phyloP scores from a whole-genome alignment of 2,329 filamentous ascomycete genomes.

The Penicillium sp. region DNA sequence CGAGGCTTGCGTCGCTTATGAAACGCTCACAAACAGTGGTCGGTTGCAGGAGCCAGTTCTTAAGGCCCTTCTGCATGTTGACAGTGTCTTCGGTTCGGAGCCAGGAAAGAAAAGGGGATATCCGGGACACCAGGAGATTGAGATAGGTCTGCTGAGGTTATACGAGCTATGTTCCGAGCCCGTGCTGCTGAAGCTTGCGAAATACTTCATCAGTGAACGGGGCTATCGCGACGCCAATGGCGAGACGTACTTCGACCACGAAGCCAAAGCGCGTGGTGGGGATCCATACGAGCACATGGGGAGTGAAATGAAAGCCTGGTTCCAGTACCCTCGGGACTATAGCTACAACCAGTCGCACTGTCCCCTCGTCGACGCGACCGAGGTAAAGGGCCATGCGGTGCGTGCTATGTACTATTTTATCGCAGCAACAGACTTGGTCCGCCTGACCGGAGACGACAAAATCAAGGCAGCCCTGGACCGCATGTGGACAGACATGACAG shows the following conservation, averaged over 20 bases:
- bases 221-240: constrained; percentile 57
- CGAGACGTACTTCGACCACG: constrained; percentile 60
- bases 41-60: constrained; percentile 58
- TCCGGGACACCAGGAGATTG: constrained; percentile 64
- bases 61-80: constrained; percentile 60
- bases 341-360: constrained; percentile 7
- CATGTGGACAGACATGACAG: constrained; percentile 65
- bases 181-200: constrained; percentile 48
- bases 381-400: constrained; percentile 64
- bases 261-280: constrained; percentile 54
- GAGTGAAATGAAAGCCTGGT: constrained; percentile 15
- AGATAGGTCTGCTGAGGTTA: constrained; percentile 55
- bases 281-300: constrained; percentile 16
- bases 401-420: constrained; percentile 66
- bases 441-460: constrained; percentile 31
- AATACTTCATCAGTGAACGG: constrained; percentile 61
- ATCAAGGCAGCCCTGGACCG: constrained; percentile 47
- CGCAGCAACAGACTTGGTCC: constrained; percentile 61
- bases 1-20: constrained; percentile 64
- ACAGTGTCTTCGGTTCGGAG: constrained; percentile 57
- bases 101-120: constrained; percentile 61
- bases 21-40: constrained; percentile 57
- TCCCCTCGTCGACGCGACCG: constrained; percentile 4
- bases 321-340: constrained; percentile 12
- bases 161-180: constrained; percentile 46